phyloP scores from a whole-genome alignment of 2,329 filamentous ascomycete species.

The Colletotrichum tanaceti region DNA sequence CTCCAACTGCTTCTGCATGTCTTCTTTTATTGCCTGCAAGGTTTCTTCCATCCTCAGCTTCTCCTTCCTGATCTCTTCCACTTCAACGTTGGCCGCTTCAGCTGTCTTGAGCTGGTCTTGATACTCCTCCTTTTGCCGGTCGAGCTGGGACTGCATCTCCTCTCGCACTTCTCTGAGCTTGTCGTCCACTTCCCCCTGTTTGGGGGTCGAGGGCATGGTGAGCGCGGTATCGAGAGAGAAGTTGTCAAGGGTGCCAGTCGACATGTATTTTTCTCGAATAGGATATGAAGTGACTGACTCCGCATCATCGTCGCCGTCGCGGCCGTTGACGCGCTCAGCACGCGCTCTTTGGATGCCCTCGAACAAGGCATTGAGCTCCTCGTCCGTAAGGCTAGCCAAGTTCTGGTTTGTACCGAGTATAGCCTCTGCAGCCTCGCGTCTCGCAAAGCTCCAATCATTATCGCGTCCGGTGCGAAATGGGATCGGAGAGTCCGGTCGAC shows the following conservation, averaged over 20 bases:
- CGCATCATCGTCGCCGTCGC: conserved; percentile 87
- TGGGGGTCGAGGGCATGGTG: conserved; percentile 94
- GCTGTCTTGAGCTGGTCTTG: conserved; percentile 80
- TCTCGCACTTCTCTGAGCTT: conserved; percentile 79
- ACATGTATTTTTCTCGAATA: conserved; percentile 93
- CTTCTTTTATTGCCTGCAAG: conserved; percentile 80
- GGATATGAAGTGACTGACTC: conserved; percentile 92
- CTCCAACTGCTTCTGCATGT: conserved; percentile 88
- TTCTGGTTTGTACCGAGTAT: conserved; percentile 92
- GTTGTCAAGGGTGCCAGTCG: conserved; percentile 93
- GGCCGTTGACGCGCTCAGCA: conserved; percentile 76
- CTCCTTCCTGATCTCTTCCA: conserved; percentile 85
- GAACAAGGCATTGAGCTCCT: conserved; percentile 92
- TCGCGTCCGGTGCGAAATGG: conserved; percentile 78
- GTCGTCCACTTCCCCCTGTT: conserved; percentile 80
- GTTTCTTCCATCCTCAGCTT: conserved; percentile 88
- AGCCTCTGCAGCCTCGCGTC: conserved; percentile 91
- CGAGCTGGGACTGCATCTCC: conserved; percentile 84
- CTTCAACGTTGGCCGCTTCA: conserved; percentile 79
- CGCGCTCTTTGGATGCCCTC: conserved; percentile 92
- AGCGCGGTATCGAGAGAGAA: conserved; percentile 94
- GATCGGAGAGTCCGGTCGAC: conserved; percentile 82
- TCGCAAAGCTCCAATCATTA: conserved; percentile 93
- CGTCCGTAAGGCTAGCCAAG: conserved; percentile 88
- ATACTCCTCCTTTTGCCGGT: conserved; percentile 86